Base-by-base conservation (phyloP, 768 basidiomycete genomes). In the Kwoniella sp. region DNA sequence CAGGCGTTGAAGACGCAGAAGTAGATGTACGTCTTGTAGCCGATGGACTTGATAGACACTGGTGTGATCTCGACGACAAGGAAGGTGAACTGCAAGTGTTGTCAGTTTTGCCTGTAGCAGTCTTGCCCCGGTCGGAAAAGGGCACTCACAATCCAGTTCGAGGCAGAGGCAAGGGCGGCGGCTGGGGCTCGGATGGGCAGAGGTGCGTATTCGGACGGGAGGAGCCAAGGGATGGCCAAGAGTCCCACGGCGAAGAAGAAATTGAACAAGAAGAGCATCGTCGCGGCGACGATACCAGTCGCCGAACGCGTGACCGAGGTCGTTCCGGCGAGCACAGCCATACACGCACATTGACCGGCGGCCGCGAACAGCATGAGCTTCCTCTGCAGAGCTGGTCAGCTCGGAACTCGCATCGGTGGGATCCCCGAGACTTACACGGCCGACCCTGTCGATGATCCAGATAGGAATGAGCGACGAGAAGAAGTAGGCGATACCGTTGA, bases 141-240 rank as follows among this genome's bases (percentile, higher is more conserved):
- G 23, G 26, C 20, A 45, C 43, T 32, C 15, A 45, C 43, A 28
- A 59, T 54, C 53, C 57, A 59, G 37, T 59, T 59, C 14, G 53
- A 54, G 3, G 57, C 52, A 2, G 53, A 50, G 33, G 41, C 52
- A 22, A 59, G 32, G 26, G 57, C 57, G 8, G 46, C 44, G 23
- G 57, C 46, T 8, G 53, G 29, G n/a, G 57, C 52, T 42, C 57
- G 46, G 33, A 55, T 59, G 11, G 53, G 57, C 5, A 54, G 38
- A 41, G 53, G 53, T 11, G 57, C 48, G 28, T 54, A 55, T 29
- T 59, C 57, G 5, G 57, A 32, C 5, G 57, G 53, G 15, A 54
- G 33, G 17, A 59, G 49, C 57, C 57, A 59, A 11, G 57, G 52
- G 22, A 59, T 55, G 20, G 56, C 56, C 5, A 57, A 33, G 26